A percentile compares a stretch with the other conserved stretches of the same genome.
Evolutionary conservation across 345 rosid genomes (phyloP).

Genomic region (Isatis tinctoria): DNA sequence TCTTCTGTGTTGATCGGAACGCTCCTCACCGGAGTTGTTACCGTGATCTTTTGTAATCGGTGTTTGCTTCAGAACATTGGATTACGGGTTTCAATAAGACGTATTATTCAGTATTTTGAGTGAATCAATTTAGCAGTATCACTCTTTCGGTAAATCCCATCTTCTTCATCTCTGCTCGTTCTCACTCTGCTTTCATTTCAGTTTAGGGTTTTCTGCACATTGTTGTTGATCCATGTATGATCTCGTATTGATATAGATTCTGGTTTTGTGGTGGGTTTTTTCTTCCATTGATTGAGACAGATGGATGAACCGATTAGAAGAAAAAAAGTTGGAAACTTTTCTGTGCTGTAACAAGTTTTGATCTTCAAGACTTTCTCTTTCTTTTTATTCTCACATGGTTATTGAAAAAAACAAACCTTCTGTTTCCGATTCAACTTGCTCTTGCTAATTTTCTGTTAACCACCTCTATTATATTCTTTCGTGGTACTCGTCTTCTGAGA

Average conservation of each 20-base stretch:
- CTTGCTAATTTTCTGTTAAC: neutral
- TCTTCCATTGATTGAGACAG: neutral
- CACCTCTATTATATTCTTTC: neutral
- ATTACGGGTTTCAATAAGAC: no score
- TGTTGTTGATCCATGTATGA: neutral
- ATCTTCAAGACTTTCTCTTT: no score
- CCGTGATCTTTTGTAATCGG: no score
- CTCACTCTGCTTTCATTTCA: neutral
- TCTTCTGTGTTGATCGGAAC: no score
- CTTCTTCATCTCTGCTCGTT: neutral
- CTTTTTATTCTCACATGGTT: neutral
- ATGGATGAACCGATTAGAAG: neutral
- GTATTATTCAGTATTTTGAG: no score
- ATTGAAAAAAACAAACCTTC: neutral
- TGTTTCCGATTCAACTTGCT: neutral
- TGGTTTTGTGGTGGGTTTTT: neutral
- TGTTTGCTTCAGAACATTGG: no score
- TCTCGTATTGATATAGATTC: neutral
- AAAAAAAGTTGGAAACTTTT: no score
- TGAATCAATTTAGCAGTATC: no score
- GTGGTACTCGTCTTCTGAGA: neutral
- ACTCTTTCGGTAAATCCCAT: slow-evolving; percentile 2
- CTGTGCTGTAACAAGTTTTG: neutral
- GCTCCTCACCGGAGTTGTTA: no score
- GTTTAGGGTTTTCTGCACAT: neutral